Conservation (phyloP, 352 stramenopile species). For the Thalassiosira mediterranea region DNA sequence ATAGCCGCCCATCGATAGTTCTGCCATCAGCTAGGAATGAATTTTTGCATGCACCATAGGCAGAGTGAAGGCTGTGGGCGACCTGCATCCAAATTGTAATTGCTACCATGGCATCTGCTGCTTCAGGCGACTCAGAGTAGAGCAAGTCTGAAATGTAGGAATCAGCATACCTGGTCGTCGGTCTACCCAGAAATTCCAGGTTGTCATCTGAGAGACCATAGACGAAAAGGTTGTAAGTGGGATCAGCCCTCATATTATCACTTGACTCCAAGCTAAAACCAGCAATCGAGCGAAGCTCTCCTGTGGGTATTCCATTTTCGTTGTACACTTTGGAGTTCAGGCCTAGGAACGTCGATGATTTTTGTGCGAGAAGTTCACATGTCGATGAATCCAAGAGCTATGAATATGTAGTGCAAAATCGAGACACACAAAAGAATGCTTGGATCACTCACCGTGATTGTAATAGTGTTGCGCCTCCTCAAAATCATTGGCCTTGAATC, state of each 20-base stretch:
- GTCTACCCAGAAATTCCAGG: conserved; percentile 64
- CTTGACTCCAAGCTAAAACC: conserved; percentile 63
- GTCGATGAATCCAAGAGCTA: no score
- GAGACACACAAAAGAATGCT: conserved; percentile 9
- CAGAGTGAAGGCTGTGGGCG: conserved; percentile 70
- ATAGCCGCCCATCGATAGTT: conserved; percentile 19
- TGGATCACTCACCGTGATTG: conserved; percentile 43
- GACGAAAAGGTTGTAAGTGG: conserved; percentile 77
- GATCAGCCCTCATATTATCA: conserved; percentile 67
- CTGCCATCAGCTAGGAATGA: conserved; percentile 50
- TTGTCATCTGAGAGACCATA: conserved; percentile 71
- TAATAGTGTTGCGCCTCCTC: conserved; percentile 69
- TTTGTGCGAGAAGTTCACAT: background rate
- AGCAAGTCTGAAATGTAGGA: conserved; percentile 73
- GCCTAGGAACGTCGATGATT: conserved; percentile 14
- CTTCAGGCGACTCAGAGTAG: conserved; percentile 41
- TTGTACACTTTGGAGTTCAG: conserved; percentile 77
- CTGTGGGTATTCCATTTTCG: conserved; percentile 64
- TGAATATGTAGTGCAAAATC: conserved; percentile 24
- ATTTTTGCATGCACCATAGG: conserved; percentile 65
- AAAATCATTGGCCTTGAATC: conserved; percentile 50
- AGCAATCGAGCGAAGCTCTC: conserved; percentile 52
- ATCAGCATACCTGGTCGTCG: conserved; percentile 73
- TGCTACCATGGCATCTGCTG: conserved; percentile 68
- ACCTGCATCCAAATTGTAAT: conserved; percentile 84